These are phyloP conservation scores for Thalassiosira profunda DNA, from an alignment of 108 stramenopile genomes.

Conservation along the genomic window DNA sequence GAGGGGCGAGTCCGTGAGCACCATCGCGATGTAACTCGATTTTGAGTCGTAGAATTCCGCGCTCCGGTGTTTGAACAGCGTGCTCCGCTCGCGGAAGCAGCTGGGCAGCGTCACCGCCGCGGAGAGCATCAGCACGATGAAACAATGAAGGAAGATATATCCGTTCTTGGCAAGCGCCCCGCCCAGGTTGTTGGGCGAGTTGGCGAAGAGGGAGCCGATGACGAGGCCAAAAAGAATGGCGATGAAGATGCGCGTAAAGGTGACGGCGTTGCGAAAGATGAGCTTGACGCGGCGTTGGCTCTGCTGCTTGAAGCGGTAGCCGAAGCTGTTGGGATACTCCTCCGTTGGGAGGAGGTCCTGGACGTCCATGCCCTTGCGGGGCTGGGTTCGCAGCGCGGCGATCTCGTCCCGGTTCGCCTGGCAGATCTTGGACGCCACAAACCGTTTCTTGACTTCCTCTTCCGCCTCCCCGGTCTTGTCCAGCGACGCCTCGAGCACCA, in stretches of 20 bases:
- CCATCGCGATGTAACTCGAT: slow-evolving; percentile 22
- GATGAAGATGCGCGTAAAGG: slow-evolving; percentile 45
- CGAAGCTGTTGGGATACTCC: slow-evolving; percentile 7
- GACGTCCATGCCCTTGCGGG: background rate
- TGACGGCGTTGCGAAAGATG: slow-evolving; percentile 44
- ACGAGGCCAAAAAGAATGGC: slow-evolving; percentile 47
- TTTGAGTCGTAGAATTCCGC: slow-evolving; percentile 42
- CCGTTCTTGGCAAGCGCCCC: slow-evolving; percentile 42
- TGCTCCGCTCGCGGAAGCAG: slow-evolving; percentile 39
- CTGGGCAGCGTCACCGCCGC: slow-evolving; percentile 46
- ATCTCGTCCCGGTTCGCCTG: slow-evolving; percentile 3
- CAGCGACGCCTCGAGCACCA: slow-evolving; percentile 10
- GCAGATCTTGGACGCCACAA: background rate
- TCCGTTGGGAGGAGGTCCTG: slow-evolving; percentile 18
- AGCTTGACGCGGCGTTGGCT: slow-evolving; percentile 35
- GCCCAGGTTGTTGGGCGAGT: slow-evolving; percentile 9
- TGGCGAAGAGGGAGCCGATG: slow-evolving; percentile 43
- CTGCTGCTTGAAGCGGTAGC: slow-evolving; percentile 25
- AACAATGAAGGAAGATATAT: slow-evolving; percentile 43
- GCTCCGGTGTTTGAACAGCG: slow-evolving; percentile 45
- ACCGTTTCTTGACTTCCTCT: background rate
- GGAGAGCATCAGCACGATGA: slow-evolving; percentile 52
- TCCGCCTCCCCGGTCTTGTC: background rate
- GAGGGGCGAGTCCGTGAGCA: slow-evolving; percentile 33
- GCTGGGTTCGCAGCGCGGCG: background rate